Evolutionary conservation across 768 basidiomycete species (phyloP).

Genomic region (Termitomyces sp.): DNA sequence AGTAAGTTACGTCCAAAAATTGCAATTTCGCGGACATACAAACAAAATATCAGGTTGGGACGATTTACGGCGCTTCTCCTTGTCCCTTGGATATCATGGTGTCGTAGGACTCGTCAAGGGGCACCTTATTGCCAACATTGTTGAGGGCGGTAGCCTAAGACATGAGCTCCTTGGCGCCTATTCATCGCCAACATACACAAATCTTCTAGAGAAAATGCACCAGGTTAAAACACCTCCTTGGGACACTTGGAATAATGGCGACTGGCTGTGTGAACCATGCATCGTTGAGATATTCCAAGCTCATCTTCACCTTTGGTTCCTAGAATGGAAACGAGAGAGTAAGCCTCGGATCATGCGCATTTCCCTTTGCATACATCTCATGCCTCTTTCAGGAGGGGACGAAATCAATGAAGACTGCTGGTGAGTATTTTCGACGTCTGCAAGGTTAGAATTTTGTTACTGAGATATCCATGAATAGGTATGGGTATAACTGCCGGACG

Average conservation of each 20-base stretch:
- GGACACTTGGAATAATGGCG: constrained; percentile 25
- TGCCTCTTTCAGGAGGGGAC: constrained; percentile 9
- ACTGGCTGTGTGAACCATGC: constrained; percentile 31
- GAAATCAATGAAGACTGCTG: constrained; percentile 26
- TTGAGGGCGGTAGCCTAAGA: not conserved
- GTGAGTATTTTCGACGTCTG: constrained; percentile 14
- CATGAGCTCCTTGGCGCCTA: not conserved
- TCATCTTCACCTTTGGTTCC: constrained; percentile 29
- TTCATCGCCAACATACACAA: not conserved
- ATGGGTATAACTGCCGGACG: constrained; percentile 30
- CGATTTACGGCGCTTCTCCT: constrained; percentile 11
- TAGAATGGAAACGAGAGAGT: constrained; percentile 23
- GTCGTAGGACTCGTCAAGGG: not conserved
- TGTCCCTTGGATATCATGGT: not conserved
- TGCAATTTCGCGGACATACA: not conserved
- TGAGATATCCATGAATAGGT: constrained; percentile 18
- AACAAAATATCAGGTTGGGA: constrained; percentile 17
- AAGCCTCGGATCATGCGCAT: not conserved
- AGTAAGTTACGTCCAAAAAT: constrained; percentile 9
- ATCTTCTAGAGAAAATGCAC: constrained; percentile 15
- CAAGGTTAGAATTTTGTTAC: not conserved
- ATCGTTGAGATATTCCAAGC: constrained; percentile 22
- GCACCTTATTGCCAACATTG: not conserved
- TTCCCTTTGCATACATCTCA: not conserved
- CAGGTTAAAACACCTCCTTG: constrained; percentile 13